Evolutionary conservation across 352 stramenopile genomes (phyloP).

Genomic region (Globisporangium rhizosaccharum): DNA sequence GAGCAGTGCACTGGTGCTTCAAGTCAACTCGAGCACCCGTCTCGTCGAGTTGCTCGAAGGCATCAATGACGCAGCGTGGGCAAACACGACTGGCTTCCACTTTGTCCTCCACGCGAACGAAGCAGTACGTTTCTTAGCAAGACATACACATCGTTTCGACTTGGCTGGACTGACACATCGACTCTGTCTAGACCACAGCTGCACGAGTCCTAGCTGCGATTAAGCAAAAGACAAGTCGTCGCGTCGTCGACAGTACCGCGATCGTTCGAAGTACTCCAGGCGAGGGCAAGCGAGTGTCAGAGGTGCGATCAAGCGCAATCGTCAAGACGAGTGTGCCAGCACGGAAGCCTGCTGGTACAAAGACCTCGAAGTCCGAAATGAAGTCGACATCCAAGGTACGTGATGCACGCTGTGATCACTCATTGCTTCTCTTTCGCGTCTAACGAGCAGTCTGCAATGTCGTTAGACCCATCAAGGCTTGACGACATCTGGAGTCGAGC

Average conservation of each 20-base stretch:
- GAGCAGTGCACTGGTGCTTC: neutral
- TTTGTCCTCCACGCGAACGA: neutral
- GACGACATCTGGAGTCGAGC: too few species aligned
- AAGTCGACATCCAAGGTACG: neutral
- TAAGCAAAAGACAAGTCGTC: neutral
- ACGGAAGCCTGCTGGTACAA: neutral
- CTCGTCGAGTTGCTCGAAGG: conserved; percentile 3
- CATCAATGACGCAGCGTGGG: neutral
- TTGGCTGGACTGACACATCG: neutral
- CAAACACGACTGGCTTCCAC: neutral
- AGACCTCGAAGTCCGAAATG: neutral
- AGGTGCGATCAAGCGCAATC: neutral
- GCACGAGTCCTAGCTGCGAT: neutral
- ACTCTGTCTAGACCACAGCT: neutral
- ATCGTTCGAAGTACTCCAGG: neutral
- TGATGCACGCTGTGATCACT: too few species aligned
- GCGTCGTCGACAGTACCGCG: neutral
- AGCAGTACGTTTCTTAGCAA: neutral
- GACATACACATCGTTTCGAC: too few species aligned
- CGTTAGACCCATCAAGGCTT: too few species aligned
- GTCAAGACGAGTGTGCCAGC: neutral
- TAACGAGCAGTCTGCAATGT: neutral
- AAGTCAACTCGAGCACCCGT: neutral
- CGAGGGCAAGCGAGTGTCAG: neutral
- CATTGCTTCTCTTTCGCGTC: neutral